These are phyloP conservation scores for Picocystis salinarum DNA, from an alignment of 139 green algal genomes.

Conservation along the genomic window DNA sequence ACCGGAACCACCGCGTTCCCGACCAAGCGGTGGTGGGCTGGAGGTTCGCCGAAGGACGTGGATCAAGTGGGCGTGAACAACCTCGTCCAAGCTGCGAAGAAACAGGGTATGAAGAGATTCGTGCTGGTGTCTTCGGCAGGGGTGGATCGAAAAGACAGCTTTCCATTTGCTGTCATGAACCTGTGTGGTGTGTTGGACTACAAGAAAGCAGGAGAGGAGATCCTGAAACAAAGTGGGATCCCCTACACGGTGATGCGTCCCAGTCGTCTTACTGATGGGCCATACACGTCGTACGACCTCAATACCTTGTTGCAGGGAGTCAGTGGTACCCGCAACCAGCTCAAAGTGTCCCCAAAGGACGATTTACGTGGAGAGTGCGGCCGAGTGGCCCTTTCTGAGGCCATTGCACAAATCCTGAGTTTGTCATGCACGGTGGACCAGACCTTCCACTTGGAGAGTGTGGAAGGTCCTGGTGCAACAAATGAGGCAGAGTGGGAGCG, in stretches of 20 bases:
- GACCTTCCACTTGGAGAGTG: no score
- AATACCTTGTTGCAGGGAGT: conserved; percentile 78
- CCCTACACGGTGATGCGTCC: conserved; percentile 82
- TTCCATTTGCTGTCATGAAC: conserved; percentile 77
- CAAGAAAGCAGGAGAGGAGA: conserved; percentile 60
- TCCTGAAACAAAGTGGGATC: conserved; percentile 41
- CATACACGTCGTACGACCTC: conserved; percentile 94
- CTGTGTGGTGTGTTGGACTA: conserved; percentile 82
- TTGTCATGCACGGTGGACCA: no score
- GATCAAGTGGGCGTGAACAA: conserved; percentile 51
- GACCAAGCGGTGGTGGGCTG: conserved; percentile 26
- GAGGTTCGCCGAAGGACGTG: conserved; percentile 33
- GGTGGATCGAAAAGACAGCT: conserved; percentile 40
- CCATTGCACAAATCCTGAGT: no score
- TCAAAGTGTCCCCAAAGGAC: conserved; percentile 5
- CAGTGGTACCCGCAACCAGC: conserved; percentile 5
- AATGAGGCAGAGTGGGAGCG: no score
- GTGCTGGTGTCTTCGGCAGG: conserved; percentile 67
- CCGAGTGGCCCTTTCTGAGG: no score
- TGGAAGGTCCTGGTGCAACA: no score
- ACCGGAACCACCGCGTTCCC: conserved; percentile 81
- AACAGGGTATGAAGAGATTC: conserved; percentile 48
- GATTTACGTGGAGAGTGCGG: no score
- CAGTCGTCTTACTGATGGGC: conserved; percentile 43
- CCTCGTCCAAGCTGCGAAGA: conserved; percentile 34